These are phyloP conservation scores for Colletotrichum orchidophilum DNA, from an alignment of 2,329 filamentous ascomycete genomes.

Conservation along the genomic window DNA sequence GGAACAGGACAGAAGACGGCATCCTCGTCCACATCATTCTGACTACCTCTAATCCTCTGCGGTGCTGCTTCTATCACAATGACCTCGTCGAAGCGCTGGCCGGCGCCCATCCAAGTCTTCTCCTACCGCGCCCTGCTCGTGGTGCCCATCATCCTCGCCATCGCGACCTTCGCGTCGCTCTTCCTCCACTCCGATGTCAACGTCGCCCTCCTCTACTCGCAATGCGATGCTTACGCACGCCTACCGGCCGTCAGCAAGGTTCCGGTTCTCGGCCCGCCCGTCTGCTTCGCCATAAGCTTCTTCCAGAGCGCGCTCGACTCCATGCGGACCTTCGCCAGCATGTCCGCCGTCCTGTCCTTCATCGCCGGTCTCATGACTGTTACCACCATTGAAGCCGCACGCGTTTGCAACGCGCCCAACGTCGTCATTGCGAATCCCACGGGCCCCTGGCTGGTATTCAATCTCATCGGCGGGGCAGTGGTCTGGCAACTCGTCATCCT, in stretches of 20 bases:
- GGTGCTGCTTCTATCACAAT: neutral
- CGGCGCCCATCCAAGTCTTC: constrained; percentile 61
- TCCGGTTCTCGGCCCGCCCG: constrained; percentile 54
- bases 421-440: constrained; percentile 50
- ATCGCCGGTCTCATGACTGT: constrained; percentile 59
- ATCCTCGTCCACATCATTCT: neutral
- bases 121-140: constrained; percentile 62
- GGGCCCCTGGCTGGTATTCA: constrained; percentile 57
- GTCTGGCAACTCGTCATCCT: constrained; percentile 62
- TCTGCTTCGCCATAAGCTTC: constrained; percentile 62
- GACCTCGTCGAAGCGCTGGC: constrained; percentile 36
- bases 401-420: constrained; percentile 50
- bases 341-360: constrained; percentile 54
- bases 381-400: constrained; percentile 59
- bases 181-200: constrained; percentile 60
- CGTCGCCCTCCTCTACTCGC: constrained; percentile 61
- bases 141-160: constrained; percentile 57
- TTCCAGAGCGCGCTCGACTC: constrained; percentile 55
- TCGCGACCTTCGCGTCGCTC: constrained; percentile 52
- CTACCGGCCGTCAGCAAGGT: constrained; percentile 55
- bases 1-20: neutral
- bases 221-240: constrained; percentile 59
- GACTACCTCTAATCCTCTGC: neutral
- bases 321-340: constrained; percentile 49
- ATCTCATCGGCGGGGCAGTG: constrained; percentile 58